Evolutionary conservation across 352 stramenopile genomes (phyloP).

Genomic region (Lagenidium giganteum): DNA sequence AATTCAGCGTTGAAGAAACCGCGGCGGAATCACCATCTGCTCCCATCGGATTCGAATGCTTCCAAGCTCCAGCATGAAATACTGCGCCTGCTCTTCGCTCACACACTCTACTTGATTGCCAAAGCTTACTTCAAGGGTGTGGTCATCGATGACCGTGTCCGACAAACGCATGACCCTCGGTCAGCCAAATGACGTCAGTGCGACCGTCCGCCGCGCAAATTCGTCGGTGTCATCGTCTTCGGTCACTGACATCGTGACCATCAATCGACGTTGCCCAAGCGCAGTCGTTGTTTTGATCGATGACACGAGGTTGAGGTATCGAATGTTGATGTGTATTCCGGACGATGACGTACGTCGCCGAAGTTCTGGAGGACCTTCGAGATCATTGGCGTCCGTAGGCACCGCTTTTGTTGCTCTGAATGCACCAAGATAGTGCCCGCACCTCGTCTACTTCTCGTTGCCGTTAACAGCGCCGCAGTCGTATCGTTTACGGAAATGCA

Average conservation of each 20-base stretch:
- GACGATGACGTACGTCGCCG: not conserved
- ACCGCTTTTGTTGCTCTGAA: conserved; percentile 4
- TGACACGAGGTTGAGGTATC: conserved; percentile 9
- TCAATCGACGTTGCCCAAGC: too few species aligned
- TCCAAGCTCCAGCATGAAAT: conserved; percentile 44
- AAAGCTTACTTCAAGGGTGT: conserved; percentile 11
- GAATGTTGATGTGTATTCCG: conserved; percentile 10
- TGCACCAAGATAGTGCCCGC: conserved; percentile 1
- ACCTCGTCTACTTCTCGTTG: not conserved
- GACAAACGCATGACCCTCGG: conserved; percentile 10
- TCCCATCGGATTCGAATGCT: conserved; percentile 58
- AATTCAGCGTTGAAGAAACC: too few species aligned
- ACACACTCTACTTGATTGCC: conserved; percentile 20
- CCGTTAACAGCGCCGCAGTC: not conserved
- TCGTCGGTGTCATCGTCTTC: conserved; percentile 3
- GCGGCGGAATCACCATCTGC: conserved; percentile 41
- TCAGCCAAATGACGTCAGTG: conserved; percentile 14
- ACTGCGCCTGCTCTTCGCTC: conserved; percentile 39
- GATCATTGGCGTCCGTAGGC: conserved; percentile 12
- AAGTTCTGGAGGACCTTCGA: conserved; percentile 11
- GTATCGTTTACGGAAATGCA: conserved; percentile 12
- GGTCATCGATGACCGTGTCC: conserved; percentile 10
- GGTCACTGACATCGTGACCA: too few species aligned
- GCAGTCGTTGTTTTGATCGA: conserved; percentile 1
- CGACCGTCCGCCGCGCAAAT: not conserved